Evolutionary conservation across 1,284 basidiomycete species (phyloP).

Genomic region (Ceratobasidium sp.): DNA sequence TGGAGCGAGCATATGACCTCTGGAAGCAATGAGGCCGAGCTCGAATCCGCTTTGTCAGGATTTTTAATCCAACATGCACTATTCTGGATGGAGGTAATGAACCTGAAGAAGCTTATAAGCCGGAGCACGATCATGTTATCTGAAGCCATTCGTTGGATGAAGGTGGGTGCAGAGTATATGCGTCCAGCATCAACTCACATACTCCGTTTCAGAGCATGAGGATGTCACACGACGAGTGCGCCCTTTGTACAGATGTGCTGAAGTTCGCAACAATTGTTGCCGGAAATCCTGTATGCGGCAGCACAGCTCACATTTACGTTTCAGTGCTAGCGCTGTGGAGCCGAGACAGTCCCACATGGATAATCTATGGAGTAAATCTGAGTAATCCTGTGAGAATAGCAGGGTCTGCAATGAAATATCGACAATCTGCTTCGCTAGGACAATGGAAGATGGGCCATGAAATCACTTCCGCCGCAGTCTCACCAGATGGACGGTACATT

Average conservation of each 20-base stretch:
- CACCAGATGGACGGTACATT: not conserved
- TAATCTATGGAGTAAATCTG: not conserved
- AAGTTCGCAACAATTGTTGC: not conserved
- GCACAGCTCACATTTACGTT: conserved; percentile 37
- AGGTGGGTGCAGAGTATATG: not conserved
- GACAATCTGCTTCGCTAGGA: not conserved
- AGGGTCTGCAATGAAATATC: not conserved
- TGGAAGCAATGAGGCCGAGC: no score
- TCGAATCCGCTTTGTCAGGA: no score
- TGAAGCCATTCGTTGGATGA: not conserved
- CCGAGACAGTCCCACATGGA: not conserved
- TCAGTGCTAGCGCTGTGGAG: conserved; percentile 14
- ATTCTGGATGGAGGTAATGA: conserved; percentile 36
- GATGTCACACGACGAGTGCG: not conserved
- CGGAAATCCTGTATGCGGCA: not conserved
- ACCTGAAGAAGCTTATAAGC: not conserved
- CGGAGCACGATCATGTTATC: not conserved
- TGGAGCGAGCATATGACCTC: conserved; percentile 19
- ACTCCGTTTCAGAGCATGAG: not conserved
- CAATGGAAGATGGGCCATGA: not conserved
- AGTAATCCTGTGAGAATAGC: not conserved
- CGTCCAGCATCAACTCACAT: not conserved
- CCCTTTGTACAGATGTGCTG: not conserved
- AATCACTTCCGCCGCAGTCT: not conserved
- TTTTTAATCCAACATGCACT: not conserved